Base-by-base conservation (phyloP, 345 rosid genomes). In the Populus pruinosa region DNA sequence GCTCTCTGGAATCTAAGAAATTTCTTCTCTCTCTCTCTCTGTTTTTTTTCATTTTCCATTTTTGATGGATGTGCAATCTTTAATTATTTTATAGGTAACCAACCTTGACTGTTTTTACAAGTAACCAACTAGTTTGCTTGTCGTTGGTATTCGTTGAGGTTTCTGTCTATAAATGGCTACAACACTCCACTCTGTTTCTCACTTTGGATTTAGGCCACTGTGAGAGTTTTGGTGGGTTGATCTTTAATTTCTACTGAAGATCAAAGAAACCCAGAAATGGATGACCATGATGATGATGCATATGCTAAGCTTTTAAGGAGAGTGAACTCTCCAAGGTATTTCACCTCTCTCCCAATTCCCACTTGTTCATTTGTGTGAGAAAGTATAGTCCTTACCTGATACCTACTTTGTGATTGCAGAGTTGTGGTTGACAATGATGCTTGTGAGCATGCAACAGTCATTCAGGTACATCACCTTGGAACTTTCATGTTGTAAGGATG, bases 251-350 rank as follows among this genome's bases (percentile, higher is more conserved):
- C 64, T 10, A 10, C 8, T 23, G 25, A n/a, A 59, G 64, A 10
- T 59, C 27, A 59, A 59, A n/a, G 64, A 59, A 59, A 59, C 64
- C 64, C 64, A n/a, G 64, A 23, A 59, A 59, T 59, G 64, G 64
- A 23, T 59, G 29, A 23, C 64, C 64, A 25, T 59, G 64, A n/a
- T 1, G 97, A 92, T 77, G 98, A 92, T 76, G 95, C 92, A 83
- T 93, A 82, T 73, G 93, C 95, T 41, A 93, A 93, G 91, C 90
- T 93, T 77, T 80, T 93, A 83, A 83, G 97, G 81, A 90, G 98
- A 81, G 91, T 93, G 93, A 92, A 93, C 83, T 95, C 91, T 14
- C 98, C 98, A 64, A 88, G 98, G 95, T 91, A 75, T 41, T 70
- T 55, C 25, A 33, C 38, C 29, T 62, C 36, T n/a, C 71, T 1